Evolutionary conservation across 768 basidiomycete species (phyloP), one percentile per base, ranked within the genome.

Genomic region (Podaxis pistillaris): DNA sequence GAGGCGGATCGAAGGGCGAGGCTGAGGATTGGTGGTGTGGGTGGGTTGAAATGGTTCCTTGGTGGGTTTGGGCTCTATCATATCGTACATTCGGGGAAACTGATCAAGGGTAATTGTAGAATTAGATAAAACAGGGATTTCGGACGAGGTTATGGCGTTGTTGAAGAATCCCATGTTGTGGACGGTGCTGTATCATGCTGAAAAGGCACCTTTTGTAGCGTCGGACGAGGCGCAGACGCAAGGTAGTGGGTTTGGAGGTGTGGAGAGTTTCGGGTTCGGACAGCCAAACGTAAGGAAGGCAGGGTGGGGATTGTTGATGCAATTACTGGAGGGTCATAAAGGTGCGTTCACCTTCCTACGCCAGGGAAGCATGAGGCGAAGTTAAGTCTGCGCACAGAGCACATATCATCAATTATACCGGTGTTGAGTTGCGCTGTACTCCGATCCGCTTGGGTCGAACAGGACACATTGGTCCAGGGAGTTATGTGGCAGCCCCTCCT

Each of bases 221-320:
- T 9, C 33, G 8, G 74, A 74, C 1, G n/a, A 36, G 2, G 9
- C 30, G 12, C 44, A 15, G 37, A n/a, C 4, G 7, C 44, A 17
- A 22, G 36, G 15, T 26, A 22, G 44, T 3, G 61, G 37, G 17
- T 24, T 47, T 37, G 61, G 46, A n/a, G 40, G 33, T 49, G 64
- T 79, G 4, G 78, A 80, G 54, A 74, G 75, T 53, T 85, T 90
- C 64, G 92, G 91, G 1, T 78, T 75, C 37, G 78, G 72, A 2
- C 91, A 94, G 67, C 90, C 93, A 2, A 80, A 79, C 44, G 88
- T 94, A 33, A 83, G 94, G 17, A 83, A 86, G 69, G 81, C 87
- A 11, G 84, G 86, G 0, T 96, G 94, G 89, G 68, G 70, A 3
- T 66, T 87, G 7, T 69, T 90, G 11, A 80, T 79, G 60, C 70